A percentile compares a stretch with the other conserved stretches of the same genome.
phyloP scores from a whole-genome alignment of 1,284 basidiomycete genomes.

The Fomitiporia mediterranea region DNA sequence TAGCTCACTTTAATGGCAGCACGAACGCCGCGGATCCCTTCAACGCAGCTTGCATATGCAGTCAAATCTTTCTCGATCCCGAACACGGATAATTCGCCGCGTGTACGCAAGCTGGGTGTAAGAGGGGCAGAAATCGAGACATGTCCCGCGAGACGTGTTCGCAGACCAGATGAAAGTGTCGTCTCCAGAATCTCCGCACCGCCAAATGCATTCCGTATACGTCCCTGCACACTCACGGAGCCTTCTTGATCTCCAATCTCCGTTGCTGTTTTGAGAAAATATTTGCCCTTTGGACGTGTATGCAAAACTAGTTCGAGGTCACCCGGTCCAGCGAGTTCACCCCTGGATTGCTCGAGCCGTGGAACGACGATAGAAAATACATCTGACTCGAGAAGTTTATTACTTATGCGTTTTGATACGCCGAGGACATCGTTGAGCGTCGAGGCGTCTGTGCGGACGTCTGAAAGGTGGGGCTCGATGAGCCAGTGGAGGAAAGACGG shows the following conservation, averaged over 20 bases:
- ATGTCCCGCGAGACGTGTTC: conserved; percentile 82
- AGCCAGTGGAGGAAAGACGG: conserved; percentile 76
- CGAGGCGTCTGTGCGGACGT: conserved; percentile 27
- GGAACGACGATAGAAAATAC: conserved; percentile 73
- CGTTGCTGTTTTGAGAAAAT: conserved; percentile 83
- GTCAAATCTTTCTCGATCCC: conserved; percentile 67
- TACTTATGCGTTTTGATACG: conserved; percentile 61
- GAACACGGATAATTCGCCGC: conserved; percentile 58
- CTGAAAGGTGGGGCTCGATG: conserved; percentile 58
- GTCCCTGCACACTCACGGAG: conserved; percentile 78
- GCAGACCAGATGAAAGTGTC: conserved; percentile 81
- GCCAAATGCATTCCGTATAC: conserved; percentile 86
- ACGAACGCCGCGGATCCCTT: conserved; percentile 61
- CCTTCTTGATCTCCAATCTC: conserved; percentile 95
- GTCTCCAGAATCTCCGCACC: conserved; percentile 89
- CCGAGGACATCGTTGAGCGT: conserved; percentile 66
- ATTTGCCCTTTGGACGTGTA: conserved; percentile 73
- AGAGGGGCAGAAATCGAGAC: conserved; percentile 58
- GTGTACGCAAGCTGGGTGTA: conserved; percentile 52
- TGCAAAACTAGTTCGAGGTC: conserved; percentile 87
- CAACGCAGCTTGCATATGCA: conserved; percentile 64
- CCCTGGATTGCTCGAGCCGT: conserved; percentile 60
- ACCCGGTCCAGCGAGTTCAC: conserved; percentile 50
- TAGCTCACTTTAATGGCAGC: conserved; percentile 61
- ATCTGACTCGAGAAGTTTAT: conserved; percentile 64